Conservation (phyloP, 1,284 basidiomycete species). For the Coniferiporia weirii region DNA sequence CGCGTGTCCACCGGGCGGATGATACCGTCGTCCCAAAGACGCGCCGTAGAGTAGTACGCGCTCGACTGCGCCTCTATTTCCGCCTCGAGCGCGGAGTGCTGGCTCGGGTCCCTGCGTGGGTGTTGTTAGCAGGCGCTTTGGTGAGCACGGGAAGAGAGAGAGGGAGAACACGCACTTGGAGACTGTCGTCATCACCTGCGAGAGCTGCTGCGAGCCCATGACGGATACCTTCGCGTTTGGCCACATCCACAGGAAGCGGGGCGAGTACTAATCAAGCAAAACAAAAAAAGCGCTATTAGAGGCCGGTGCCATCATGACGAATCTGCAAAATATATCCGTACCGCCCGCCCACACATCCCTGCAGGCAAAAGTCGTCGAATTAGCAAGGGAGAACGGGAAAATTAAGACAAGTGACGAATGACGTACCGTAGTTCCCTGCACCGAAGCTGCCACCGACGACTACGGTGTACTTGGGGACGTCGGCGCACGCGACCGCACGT, state of each 20-base stretch:
- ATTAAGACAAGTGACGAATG: conserved; percentile 11
- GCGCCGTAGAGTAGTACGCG: conserved; percentile 82
- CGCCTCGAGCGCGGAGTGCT: conserved; percentile 67
- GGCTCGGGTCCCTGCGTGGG: conserved; percentile 59
- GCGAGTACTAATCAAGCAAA: conserved; percentile 62
- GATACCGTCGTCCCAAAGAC: conserved; percentile 94
- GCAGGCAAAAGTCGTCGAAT: not conserved
- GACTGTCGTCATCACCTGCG: conserved; percentile 88
- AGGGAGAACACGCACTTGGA: conserved; percentile 53
- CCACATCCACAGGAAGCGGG: conserved; percentile 97
- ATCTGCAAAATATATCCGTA: conserved; percentile 33
- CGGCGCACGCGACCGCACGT: conserved; percentile 88
- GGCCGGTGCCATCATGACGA: not conserved
- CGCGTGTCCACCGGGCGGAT: conserved; percentile 90
- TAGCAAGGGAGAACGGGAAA: not conserved
- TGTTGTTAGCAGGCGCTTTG: too few species aligned
- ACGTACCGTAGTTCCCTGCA: conserved; percentile 87
- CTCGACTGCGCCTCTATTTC: conserved; percentile 87
- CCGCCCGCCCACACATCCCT: conserved; percentile 87
- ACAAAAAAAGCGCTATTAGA: not conserved
- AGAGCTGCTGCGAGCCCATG: conserved; percentile 92
- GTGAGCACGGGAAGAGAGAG: conserved; percentile 1
- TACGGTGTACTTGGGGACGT: conserved; percentile 92
- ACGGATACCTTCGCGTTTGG: conserved; percentile 96
- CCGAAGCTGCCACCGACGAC: conserved; percentile 94